phyloP scores from a whole-genome alignment of 2,329 filamentous ascomycete species.

The Penicillium nordicum region DNA sequence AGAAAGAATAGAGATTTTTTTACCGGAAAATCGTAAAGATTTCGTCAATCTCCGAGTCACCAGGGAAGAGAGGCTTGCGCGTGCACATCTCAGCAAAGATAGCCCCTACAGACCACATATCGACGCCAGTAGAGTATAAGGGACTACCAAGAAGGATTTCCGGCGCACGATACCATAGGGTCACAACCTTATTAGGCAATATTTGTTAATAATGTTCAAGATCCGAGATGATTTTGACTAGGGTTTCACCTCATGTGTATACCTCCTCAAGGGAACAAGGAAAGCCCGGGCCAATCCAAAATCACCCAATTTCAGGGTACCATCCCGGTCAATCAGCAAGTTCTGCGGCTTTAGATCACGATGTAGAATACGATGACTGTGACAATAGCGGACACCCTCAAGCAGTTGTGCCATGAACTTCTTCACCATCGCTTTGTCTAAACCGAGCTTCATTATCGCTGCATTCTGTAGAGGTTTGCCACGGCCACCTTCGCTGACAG shows the following conservation, averaged over 20 bases:
- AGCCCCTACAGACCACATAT: constrained; percentile 94
- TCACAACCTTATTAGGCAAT: constrained; percentile 62
- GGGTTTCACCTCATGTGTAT: constrained; percentile 71
- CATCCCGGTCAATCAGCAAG: constrained; percentile 77
- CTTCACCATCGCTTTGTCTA: constrained; percentile 78
- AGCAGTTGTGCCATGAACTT: constrained; percentile 90
- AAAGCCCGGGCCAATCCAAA: constrained; percentile 87
- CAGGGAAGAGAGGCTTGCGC: constrained; percentile 84
- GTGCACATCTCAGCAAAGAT: constrained; percentile 98
- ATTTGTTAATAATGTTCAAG: not conserved
- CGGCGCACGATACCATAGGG: constrained; percentile 86
- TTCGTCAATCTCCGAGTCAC: constrained; percentile 89
- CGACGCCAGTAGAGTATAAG: constrained; percentile 88
- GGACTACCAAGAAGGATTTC: constrained; percentile 87
- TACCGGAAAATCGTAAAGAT: constrained; percentile 94
- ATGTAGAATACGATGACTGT: constrained; percentile 81
- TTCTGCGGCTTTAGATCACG: constrained; percentile 91
- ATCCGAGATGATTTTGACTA: not conserved
- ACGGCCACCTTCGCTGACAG: constrained; percentile 76
- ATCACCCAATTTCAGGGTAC: constrained; percentile 85
- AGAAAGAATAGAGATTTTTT: constrained; percentile 21
- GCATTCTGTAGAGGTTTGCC: constrained; percentile 82
- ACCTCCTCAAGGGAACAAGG: constrained; percentile 84
- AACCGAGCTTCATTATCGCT: constrained; percentile 63
- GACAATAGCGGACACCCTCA: constrained; percentile 80